phyloP scores from a whole-genome alignment of 179 eudicot genomes.

The Camellia oleifera region DNA sequence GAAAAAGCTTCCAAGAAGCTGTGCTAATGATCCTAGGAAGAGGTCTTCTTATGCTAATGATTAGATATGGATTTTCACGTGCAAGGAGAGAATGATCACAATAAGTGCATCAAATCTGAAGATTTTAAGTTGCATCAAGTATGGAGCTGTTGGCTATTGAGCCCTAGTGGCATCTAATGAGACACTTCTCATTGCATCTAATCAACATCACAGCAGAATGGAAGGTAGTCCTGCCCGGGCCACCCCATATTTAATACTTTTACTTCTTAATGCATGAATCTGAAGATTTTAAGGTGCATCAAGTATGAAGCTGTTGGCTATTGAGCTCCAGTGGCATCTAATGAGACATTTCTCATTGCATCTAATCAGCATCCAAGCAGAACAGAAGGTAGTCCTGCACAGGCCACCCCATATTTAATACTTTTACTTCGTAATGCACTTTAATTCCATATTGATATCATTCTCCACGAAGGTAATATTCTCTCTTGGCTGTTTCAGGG shows the following conservation, averaged over 20 bases:
- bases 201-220: not conserved
- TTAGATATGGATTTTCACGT: not conserved
- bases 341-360: not conserved
- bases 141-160: not conserved
- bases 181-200: not conserved
- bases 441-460: not conserved
- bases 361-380: not conserved
- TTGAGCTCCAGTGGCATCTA: conserved; percentile 10
- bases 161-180: conserved; percentile 11
- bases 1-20: conserved; percentile 28
- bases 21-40: not conserved
- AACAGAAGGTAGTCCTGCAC: conserved; percentile 7
- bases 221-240: not conserved
- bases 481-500: not conserved
- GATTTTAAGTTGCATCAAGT: not conserved
- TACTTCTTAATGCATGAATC: not conserved
- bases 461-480: not conserved
- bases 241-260: not conserved
- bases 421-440: not conserved
- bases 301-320: not conserved
- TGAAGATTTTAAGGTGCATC: conserved; percentile 1
- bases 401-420: not conserved
- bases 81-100: not conserved
- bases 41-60: conserved; percentile 3
- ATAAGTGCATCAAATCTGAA: not conserved